phyloP scores from a whole-genome alignment of 345 rosid species.

The Gossypium australe region DNA sequence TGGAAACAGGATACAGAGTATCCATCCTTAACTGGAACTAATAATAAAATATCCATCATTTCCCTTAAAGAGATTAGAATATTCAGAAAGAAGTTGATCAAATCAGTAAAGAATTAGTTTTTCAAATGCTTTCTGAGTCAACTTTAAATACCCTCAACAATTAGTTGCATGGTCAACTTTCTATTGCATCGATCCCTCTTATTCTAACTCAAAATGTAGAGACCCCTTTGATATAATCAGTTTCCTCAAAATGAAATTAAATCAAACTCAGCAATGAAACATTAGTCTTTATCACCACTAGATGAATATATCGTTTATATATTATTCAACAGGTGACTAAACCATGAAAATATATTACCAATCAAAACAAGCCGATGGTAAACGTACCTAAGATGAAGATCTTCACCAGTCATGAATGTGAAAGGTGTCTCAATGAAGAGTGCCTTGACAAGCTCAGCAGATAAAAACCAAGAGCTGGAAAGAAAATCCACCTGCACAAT shows the following conservation, averaged over 20 bases:
- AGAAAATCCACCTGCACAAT: conserved; percentile 95
- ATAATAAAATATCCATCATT: neutral
- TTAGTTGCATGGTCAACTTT: conserved; percentile 1
- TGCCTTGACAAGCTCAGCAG: conserved; percentile 86
- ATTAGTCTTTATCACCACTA: neutral
- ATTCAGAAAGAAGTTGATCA: conserved; percentile 16
- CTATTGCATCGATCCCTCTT: no score
- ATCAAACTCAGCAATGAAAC: neutral
- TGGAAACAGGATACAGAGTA: conserved; percentile 18
- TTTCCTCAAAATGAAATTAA: neutral
- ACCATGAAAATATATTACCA: conserved; percentile 15
- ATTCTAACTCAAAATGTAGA: neutral
- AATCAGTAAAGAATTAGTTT: neutral
- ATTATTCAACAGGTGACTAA: conserved; percentile 31
- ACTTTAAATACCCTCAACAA: conserved; percentile 16
- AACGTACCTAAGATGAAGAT: conserved; percentile 85
- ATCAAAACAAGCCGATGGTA: neutral
- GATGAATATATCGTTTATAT: neutral
- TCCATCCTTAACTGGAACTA: conserved; percentile 6
- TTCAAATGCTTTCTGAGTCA: conserved; percentile 25
- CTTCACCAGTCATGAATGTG: conserved; percentile 95
- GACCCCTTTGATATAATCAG: neutral
- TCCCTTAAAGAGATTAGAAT: neutral
- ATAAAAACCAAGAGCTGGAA: conserved; percentile 93
- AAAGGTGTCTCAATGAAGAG: conserved; percentile 83